phyloP scores from a whole-genome alignment of 106 monocot species.

The Phalaenopsis aphrodite region DNA sequence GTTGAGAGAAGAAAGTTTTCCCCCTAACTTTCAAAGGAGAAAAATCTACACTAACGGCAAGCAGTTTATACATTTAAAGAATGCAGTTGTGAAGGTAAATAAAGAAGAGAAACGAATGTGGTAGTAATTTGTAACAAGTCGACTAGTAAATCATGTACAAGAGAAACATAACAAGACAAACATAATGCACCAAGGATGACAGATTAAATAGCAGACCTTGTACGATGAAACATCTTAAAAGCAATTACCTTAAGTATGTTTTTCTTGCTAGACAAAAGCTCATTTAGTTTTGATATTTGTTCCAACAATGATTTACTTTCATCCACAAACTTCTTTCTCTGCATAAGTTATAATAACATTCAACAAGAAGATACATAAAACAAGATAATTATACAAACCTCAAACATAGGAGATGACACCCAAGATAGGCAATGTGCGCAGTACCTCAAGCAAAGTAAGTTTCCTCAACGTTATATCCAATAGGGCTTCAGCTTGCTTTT shows the following conservation, averaged over 20 bases:
- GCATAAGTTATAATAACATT: slow-evolving; percentile 9
- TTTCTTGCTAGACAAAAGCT: slow-evolving; percentile 75
- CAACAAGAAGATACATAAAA: neutral
- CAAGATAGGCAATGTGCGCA: neutral
- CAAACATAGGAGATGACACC: slow-evolving; percentile 7
- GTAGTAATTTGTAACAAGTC: neutral
- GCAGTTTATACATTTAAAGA: neutral
- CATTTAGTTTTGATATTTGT: slow-evolving; percentile 78
- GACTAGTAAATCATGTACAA: neutral
- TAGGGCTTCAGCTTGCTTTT: slow-evolving; percentile 90
- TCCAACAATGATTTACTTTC: slow-evolving; percentile 62
- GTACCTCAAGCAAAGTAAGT: slow-evolving; percentile 84
- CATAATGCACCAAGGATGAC: neutral
- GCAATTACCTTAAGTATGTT: slow-evolving; percentile 51
- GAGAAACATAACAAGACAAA: neutral
- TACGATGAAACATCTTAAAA: neutral
- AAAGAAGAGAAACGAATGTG: neutral
- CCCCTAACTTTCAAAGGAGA: neutral
- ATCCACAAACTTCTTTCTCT: slow-evolving; percentile 84
- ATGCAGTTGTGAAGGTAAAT: neutral
- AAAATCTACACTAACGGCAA: neutral
- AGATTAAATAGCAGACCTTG: neutral
- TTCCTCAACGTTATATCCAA: slow-evolving; percentile 83
- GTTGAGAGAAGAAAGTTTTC: neutral
- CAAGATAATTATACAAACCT: neutral